These are phyloP conservation scores for Speleostelium caveatum DNA, from an alignment of 78 protist species.

Conservation along the genomic window DNA sequence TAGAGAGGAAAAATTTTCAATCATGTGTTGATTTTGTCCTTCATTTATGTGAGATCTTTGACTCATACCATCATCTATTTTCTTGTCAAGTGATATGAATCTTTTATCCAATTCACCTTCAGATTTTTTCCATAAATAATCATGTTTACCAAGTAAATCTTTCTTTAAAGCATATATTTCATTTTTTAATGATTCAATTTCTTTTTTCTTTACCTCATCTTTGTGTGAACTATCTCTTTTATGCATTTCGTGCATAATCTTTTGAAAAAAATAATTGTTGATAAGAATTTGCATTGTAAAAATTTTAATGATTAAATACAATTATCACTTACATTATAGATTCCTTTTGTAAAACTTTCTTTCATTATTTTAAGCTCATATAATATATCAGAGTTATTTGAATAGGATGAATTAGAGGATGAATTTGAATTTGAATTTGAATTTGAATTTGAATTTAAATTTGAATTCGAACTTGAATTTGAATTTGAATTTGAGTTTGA, in stretches of 20 bases:
- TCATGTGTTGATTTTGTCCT: not conserved
- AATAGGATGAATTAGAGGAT: no score
- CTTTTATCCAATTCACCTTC: conserved; percentile 35
- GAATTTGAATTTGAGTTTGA: no score
- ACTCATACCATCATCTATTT: conserved; percentile 4
- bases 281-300: no score
- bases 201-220: conserved; percentile 17
- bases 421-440: no score
- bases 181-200: conserved; percentile 25
- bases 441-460: no score
- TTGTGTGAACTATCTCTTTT: conserved; percentile 15
- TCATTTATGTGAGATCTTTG: not conserved
- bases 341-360: conserved; percentile 5
- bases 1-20: not conserved
- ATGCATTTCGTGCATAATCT: conserved; percentile 14
- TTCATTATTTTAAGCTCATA: conserved; percentile 9
- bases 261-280: no score
- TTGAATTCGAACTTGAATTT: no score
- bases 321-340: no score
- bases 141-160: conserved; percentile 34
- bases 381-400: not conserved
- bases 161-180: conserved; percentile 16
- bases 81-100: not conserved
- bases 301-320: no score
- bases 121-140: conserved; percentile 26